These are phyloP conservation scores for Isatis lusitanica DNA, from an alignment of 441 rosid species.

Conservation along the genomic window DNA sequence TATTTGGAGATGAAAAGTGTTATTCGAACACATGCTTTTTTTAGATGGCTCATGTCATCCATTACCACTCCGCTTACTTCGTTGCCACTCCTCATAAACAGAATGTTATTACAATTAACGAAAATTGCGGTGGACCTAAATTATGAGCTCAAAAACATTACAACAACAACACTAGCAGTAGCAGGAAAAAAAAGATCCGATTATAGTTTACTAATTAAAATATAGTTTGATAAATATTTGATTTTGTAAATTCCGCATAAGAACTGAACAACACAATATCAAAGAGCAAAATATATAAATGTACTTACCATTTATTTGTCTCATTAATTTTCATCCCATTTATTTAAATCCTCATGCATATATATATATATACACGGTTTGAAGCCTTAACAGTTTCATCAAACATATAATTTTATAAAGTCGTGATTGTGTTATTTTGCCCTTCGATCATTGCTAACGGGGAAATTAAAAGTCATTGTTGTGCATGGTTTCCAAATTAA, in stretches of 20 bases:
- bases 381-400: too few species aligned
- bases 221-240: not conserved
- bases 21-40: not conserved
- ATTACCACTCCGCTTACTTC: not conserved
- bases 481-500: not conserved
- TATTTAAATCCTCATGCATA: too few species aligned
- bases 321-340: too few species aligned
- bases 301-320: too few species aligned
- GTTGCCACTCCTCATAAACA: not conserved
- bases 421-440: too few species aligned
- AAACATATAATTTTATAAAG: too few species aligned
- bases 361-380: too few species aligned
- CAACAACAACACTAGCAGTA: not conserved
- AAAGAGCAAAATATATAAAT: too few species aligned
- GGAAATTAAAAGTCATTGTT: too few species aligned
- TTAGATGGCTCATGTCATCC: conserved; percentile 12
- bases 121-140: not conserved
- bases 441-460: too few species aligned
- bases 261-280: too few species aligned
- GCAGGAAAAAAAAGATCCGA: not conserved
- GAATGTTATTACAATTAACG: not conserved
- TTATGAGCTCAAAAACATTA: not conserved
- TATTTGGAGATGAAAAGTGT: not conserved
- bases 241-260: too few species aligned
- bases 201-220: not conserved